Percentiles rank a stretch among this genome's conserved stretches.
Evolutionary conservation across 805 yeast genomes (phyloP).

Genomic region (Myxozyma neotropica): DNA sequence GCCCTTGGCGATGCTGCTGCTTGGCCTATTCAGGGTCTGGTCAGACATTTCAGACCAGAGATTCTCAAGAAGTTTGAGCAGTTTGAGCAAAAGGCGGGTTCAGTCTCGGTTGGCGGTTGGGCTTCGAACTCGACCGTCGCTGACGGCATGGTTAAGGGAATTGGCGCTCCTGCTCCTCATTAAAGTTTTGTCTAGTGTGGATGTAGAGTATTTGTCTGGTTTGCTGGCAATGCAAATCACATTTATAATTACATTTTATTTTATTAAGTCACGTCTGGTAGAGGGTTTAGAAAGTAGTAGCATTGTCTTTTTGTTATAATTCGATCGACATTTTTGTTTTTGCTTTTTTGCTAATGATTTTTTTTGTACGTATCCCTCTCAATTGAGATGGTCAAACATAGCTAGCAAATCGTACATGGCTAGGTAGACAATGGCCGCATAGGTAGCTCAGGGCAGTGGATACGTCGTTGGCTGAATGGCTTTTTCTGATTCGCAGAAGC

Average conservation of each 20-base stretch:
- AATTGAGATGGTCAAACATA: not conserved
- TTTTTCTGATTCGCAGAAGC: too few relatives aligned
- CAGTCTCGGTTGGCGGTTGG: constrained; percentile 79
- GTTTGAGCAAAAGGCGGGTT: constrained; percentile 54
- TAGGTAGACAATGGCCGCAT: too few relatives aligned
- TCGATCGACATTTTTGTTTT: not conserved
- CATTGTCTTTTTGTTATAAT: not conserved
- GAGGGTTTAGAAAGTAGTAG: too few relatives aligned
- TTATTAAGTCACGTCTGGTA: not conserved
- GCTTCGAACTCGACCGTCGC: constrained; percentile 57
- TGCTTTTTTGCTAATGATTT: too few relatives aligned
- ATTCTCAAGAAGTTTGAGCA: constrained; percentile 74
- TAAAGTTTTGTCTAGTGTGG: not conserved
- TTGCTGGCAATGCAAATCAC: too few relatives aligned
- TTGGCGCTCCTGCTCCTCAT: constrained; percentile 39
- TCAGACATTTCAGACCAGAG: constrained; percentile 80
- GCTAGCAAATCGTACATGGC: too few relatives aligned
- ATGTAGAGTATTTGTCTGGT: not conserved
- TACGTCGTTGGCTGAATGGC: too few relatives aligned
- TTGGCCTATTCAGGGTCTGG: constrained; percentile 90
- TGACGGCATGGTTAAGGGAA: constrained; percentile 65
- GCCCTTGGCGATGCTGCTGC: constrained; percentile 93
- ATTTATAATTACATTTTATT: not conserved
- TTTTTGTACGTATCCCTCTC: too few relatives aligned
- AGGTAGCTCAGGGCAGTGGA: too few relatives aligned